Conservation (phyloP, 2,329 filamentous ascomycete genomes). For the Pyrenochaeta sp. region DNA sequence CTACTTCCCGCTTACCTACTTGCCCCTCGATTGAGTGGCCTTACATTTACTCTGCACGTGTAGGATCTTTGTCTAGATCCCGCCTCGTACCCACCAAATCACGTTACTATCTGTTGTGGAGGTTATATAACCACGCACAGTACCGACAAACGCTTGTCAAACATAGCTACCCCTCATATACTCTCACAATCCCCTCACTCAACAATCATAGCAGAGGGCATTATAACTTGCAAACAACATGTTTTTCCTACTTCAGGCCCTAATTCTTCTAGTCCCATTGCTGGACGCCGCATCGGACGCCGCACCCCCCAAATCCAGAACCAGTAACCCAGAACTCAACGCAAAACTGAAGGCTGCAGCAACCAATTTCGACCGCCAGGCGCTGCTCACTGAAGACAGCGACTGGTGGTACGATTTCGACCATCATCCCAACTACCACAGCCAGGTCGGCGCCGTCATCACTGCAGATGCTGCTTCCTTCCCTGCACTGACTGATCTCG, state of each 20-base stretch:
- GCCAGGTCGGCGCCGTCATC: constrained; percentile 57
- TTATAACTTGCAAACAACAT: no score
- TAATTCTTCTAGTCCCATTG: constrained; percentile 23
- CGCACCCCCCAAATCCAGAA: constrained; percentile 47
- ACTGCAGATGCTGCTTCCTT: constrained; percentile 62
- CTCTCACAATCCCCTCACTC: background rate
- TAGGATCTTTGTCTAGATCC: constrained; percentile 8
- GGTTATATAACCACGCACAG: no score
- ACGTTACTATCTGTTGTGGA: no score
- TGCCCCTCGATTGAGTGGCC: constrained; percentile 3
- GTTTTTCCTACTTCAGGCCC: constrained; percentile 13
- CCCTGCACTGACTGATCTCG: constrained; percentile 56
- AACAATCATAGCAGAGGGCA: no score
- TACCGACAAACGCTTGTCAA: no score
- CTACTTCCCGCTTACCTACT: background rate
- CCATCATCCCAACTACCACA: constrained; percentile 53
- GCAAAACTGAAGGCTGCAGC: constrained; percentile 47
- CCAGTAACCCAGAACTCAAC: constrained; percentile 51
- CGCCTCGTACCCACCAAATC: no score
- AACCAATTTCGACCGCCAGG: constrained; percentile 56
- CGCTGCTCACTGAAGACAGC: constrained; percentile 49
- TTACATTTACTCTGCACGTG: constrained; percentile 4
- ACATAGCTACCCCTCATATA: no score
- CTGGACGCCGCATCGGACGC: no score
- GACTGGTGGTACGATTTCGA: constrained; percentile 62